phyloP scores from a whole-genome alignment of 768 basidiomycete species.

The Tylopilus balloui region DNA sequence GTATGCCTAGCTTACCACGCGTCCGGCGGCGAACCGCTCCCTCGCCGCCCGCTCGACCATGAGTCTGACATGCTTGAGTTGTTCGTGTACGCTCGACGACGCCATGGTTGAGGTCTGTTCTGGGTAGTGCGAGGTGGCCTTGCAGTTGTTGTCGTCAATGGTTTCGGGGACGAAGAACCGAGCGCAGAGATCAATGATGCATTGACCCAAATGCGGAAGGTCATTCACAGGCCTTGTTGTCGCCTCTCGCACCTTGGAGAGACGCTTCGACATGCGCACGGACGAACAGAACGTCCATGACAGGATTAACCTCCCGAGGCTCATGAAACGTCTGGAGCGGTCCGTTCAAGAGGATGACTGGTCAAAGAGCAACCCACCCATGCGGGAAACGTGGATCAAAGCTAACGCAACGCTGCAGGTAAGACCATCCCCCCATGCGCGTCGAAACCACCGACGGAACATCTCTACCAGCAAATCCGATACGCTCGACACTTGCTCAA shows the following conservation, averaged over 20 bases:
- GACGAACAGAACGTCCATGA: constrained; percentile 44
- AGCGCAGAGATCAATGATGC: constrained; percentile 18
- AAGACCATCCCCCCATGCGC: constrained; percentile 1
- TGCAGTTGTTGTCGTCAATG: not conserved
- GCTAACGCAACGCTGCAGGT: constrained; percentile 57
- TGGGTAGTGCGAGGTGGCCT: not conserved
- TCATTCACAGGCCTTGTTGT: constrained; percentile 19
- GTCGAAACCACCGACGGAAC: not conserved
- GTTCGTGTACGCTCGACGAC: constrained; percentile 18
- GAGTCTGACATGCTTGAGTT: constrained; percentile 23
- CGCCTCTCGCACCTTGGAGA: not conserved
- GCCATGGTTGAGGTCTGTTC: constrained; percentile 15
- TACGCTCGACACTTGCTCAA: constrained; percentile 53
- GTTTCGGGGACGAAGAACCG: not conserved
- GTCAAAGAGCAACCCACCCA: constrained; percentile 25
- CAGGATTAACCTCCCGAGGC: constrained; percentile 60
- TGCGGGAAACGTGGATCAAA: constrained; percentile 47
- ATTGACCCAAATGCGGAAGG: constrained; percentile 16
- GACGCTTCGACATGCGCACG: constrained; percentile 24
- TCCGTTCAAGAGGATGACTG: constrained; percentile 37
- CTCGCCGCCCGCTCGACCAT: constrained; percentile 44
- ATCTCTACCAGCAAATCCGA: constrained; percentile 40
- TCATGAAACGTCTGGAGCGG: constrained; percentile 59
- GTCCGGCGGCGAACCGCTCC: constrained; percentile 35
- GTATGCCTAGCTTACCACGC: constrained; percentile 32